Evolutionary conservation across 2,329 filamentous ascomycete genomes (phyloP).

Genomic region (Davidsoniella neocaledoniae): DNA sequence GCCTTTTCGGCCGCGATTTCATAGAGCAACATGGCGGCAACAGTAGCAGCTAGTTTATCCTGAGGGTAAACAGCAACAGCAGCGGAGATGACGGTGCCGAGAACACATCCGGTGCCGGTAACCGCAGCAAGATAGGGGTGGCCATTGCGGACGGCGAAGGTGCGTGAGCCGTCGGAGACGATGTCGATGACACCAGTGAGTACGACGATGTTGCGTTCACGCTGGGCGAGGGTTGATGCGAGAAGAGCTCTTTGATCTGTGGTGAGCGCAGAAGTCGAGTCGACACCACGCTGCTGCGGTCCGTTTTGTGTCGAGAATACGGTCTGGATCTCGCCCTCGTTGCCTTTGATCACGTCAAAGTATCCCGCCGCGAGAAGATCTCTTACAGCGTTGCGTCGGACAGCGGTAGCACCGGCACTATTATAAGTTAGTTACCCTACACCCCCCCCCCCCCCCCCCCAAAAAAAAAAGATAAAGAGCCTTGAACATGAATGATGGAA

Average conservation of each 20-base stretch:
- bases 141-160: constrained; percentile 58
- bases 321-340: constrained; percentile 71
- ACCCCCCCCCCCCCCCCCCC: no score
- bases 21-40: constrained; percentile 61
- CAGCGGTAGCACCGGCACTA: constrained; percentile 59
- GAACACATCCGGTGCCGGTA: constrained; percentile 69
- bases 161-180: constrained; percentile 55
- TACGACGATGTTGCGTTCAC: constrained; percentile 54
- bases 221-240: constrained; percentile 47
- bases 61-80: constrained; percentile 34
- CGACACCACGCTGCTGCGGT: constrained; percentile 64
- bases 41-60: constrained; percentile 53
- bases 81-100: constrained; percentile 67
- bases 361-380: constrained; percentile 56
- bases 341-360: constrained; percentile 84
- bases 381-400: constrained; percentile 55
- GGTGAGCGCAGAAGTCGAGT: constrained; percentile 48
- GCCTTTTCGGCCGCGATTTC: constrained; percentile 56
- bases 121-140: constrained; percentile 52
- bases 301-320: constrained; percentile 31
- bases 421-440: neutral
- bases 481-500: constrained; percentile 7
- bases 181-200: constrained; percentile 68
- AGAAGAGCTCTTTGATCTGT: constrained; percentile 37
- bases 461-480: neutral